Base-by-base conservation (phyloP, 2,329 filamentous ascomycete species). In the Arthrinium puccinioides region DNA sequence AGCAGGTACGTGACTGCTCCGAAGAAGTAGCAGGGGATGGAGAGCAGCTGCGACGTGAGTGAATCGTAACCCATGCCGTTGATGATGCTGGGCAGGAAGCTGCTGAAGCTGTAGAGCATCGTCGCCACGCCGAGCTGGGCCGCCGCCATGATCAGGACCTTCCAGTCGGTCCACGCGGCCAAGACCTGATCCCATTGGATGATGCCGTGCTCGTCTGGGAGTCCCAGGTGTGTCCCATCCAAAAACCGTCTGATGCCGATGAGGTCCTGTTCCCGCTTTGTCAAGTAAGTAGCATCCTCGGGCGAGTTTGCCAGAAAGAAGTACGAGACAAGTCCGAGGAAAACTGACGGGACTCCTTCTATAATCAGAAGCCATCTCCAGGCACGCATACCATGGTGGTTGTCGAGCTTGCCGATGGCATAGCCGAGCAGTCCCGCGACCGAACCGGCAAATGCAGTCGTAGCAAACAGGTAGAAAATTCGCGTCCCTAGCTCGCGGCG, bases 351-450 rank as follows among this genome's bases (percentile, higher is more conserved):
- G 3, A 67, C 44, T 4, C 64, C 64, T 36, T 71, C 67, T 16
- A 80, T 52, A 40, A 79, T 75, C 60, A 84, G 64, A 42, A 84
- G 81, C 80, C 80, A 84, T 20, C 80, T 65, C 78, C 76, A 80
- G 6, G 70, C 73, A 59, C 20, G 68, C 59, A 7, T 61, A 56
- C 34, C 34, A 3, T 15, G 6, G 20, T 10, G 8, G 6, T 4
- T 10, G 9, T 36, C 7, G 16, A 36, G 24, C 11, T 3, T 11
- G 2, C 64, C 60, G 14, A 57, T 50, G 3, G 45, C 55, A 20
- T 56, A 57, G 5, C 53, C 55, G 3, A 57, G 37, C 1, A 58
- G 25, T 35, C 18, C 31, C 21, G 31, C 20, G 8, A 33, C 24
- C 14, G 21, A 33, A 4, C 31, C 21, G 31, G 31, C 31, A 11